Percentiles rank a stretch among this genome's conserved stretches.
phyloP scores from a whole-genome alignment of 768 basidiomycete genomes.

The Lactarius deliciosus region DNA sequence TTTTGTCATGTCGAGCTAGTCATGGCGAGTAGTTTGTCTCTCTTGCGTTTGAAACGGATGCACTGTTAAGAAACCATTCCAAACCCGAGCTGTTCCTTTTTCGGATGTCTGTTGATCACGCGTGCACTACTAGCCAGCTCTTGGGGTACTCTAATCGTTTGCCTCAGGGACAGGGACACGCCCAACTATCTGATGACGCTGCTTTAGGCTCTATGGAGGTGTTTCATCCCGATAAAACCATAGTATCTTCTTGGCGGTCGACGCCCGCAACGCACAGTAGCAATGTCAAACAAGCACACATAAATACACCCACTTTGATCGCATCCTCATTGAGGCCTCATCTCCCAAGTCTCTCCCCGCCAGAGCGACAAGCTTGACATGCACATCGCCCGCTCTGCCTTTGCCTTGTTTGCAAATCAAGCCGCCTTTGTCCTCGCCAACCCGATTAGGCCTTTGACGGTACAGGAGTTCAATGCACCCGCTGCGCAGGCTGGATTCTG shows the following conservation, averaged over 20 bases:
- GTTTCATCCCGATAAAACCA: not conserved
- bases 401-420: not conserved
- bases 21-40: not conserved
- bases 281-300: not conserved
- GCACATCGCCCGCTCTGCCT: not conserved
- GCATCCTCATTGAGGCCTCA: too few species aligned
- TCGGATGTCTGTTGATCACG: not conserved
- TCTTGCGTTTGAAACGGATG: not conserved
- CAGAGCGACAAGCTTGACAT: not conserved
- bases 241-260: not conserved
- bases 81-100: not conserved
- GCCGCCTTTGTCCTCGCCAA: slow-evolving; percentile 5
- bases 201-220: not conserved
- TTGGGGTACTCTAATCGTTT: not conserved
- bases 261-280: not conserved
- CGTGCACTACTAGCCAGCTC: not conserved
- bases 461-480: not conserved
- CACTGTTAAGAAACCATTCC: not conserved
- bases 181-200: too few species aligned
- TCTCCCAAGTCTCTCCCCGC: not conserved
- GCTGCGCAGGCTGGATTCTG: not conserved
- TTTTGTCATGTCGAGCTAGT: too few species aligned
- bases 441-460: not conserved
- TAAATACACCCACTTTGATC: not conserved
- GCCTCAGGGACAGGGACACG: not conserved